Evolutionary conservation across 495 filamentous ascomycete genomes (phyloP).

Genomic region (Lindgomyces ingoldianus): DNA sequence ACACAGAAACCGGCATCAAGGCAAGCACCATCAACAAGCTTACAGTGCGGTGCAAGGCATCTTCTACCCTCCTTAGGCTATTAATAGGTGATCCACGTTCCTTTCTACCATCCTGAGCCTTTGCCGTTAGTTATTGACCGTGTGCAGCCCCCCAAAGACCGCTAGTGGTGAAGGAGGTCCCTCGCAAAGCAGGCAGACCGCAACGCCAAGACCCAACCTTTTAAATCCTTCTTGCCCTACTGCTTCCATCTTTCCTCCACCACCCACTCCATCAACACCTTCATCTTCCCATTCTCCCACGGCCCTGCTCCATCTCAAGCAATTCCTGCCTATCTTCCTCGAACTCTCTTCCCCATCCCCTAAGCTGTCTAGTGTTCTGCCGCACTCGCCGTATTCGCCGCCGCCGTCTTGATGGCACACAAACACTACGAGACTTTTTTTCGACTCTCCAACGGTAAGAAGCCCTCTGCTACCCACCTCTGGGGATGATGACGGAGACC

Average conservation of each 20-base stretch:
- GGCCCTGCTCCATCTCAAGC: background rate
- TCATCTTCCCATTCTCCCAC: background rate
- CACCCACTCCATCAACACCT: background rate
- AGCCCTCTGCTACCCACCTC: background rate
- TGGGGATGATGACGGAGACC: background rate
- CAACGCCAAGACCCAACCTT: background rate
- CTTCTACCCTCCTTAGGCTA: background rate
- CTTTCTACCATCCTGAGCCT: background rate
- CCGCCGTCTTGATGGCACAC: background rate
- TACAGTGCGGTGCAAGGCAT: background rate
- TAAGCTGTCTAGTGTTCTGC: background rate
- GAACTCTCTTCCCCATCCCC: background rate
- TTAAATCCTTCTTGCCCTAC: background rate
- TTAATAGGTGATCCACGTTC: background rate
- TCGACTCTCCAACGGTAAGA: too few species aligned
- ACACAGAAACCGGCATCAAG: background rate
- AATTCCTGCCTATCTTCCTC: background rate
- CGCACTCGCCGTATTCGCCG: background rate
- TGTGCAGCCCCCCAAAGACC: background rate
- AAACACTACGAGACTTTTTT: background rate
- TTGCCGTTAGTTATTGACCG: background rate
- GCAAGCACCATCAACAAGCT: background rate
- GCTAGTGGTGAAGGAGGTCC: background rate
- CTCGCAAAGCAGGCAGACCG: background rate
- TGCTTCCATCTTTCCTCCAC: background rate